Evolutionary conservation across 306 rosid species (phyloP).

Genomic region (Myrica gale): DNA sequence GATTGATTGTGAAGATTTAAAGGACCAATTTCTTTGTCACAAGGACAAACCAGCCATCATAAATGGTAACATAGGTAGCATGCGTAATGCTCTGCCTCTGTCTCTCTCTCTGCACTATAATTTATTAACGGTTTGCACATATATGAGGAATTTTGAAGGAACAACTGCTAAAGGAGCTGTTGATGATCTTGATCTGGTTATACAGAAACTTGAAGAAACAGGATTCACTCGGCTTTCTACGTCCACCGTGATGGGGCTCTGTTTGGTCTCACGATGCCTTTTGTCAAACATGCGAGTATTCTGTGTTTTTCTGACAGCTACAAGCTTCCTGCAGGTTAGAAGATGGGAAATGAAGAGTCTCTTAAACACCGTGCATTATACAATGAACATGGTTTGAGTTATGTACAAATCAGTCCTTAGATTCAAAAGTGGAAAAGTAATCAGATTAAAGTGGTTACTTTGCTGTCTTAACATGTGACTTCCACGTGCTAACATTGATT

Average conservation of each 20-base stretch:
- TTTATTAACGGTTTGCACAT: conserved; percentile 4
- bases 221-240: too few species aligned
- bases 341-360: background rate
- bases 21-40: conserved; percentile 42
- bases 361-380: background rate
- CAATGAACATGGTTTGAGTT: background rate
- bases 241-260: conserved; percentile 59
- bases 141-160: conserved; percentile 35
- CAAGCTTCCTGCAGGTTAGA: background rate
- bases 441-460: background rate
- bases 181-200: conserved; percentile 59
- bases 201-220: conserved; percentile 51
- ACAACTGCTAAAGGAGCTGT: conserved; percentile 64
- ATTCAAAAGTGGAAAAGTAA: background rate
- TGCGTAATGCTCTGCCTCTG: conserved; percentile 34
- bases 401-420: background rate
- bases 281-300: conserved; percentile 49
- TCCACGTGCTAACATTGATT: background rate
- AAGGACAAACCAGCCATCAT: conserved; percentile 59
- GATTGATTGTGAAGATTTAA: conserved; percentile 56
- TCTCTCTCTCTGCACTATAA: background rate
- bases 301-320: background rate
- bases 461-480: conserved; percentile 14
- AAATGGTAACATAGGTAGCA: conserved; percentile 57
- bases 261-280: conserved; percentile 72